These are phyloP conservation scores for Sarcodon aspratus DNA, from an alignment of 768 basidiomycete species.

Conservation along the genomic window DNA sequence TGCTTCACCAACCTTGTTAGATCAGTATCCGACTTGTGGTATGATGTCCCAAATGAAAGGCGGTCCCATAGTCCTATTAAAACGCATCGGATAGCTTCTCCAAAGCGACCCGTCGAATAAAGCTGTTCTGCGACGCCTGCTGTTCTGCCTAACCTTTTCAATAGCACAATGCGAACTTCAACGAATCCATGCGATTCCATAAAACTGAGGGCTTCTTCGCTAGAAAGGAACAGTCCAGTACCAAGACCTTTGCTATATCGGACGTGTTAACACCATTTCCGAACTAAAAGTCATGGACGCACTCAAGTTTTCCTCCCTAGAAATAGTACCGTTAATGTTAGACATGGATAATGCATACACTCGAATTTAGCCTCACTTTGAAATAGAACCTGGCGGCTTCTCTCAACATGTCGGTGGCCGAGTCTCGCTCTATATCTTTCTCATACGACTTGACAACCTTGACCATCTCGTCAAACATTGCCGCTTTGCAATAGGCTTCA, in stretches of 20 bases:
- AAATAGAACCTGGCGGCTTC: constrained; percentile 37
- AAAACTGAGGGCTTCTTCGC: constrained; percentile 45
- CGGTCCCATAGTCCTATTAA: constrained; percentile 34
- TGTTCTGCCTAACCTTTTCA: constrained; percentile 29
- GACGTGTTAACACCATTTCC: background rate
- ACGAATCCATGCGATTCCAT: constrained; percentile 43
- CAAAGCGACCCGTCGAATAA: constrained; percentile 14
- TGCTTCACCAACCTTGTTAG: background rate
- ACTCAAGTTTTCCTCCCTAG: constrained; percentile 15
- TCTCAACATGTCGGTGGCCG: constrained; percentile 25
- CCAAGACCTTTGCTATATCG: constrained; percentile 26
- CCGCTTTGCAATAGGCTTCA: constrained; percentile 35
- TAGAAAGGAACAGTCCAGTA: constrained; percentile 31
- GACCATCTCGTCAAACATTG: constrained; percentile 44
- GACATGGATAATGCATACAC: constrained; percentile 1
- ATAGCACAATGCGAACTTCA: constrained; percentile 30
- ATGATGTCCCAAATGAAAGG: constrained; percentile 26
- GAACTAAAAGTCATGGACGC: constrained; percentile 4
- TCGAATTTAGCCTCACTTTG: constrained; percentile 19
- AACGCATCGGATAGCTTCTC: constrained; percentile 24
- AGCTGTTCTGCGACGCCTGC: constrained; percentile 40
- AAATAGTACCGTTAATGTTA: constrained; percentile 1
- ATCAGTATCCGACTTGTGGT: background rate
- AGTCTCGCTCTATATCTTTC: constrained; percentile 16
- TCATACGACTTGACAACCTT: constrained; percentile 26